Percentiles rank a stretch among this genome's conserved stretches.
Evolutionary conservation across 2,329 filamentous ascomycete species (phyloP).

Genomic region (Monilinia fructigena): DNA sequence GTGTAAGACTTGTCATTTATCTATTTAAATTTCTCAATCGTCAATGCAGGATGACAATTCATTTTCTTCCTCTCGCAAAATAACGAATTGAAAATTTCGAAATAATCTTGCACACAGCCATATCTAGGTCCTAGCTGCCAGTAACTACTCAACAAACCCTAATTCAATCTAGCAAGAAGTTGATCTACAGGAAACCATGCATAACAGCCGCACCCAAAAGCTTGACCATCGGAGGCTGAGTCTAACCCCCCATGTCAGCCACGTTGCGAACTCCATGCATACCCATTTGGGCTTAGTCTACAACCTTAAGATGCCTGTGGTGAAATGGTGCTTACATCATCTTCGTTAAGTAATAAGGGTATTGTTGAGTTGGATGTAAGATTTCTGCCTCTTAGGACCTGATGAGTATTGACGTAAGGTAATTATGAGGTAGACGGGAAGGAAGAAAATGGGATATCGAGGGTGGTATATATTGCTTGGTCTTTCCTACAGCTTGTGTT

Average conservation of each 20-base stretch:
- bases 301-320: neutral
- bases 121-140: neutral
- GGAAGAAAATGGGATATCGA: neutral
- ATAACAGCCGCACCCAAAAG: neutral
- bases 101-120: neutral
- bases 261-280: slow-evolving; percentile 12
- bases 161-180: slow-evolving; percentile 1
- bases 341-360: neutral
- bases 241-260: slow-evolving; percentile 6
- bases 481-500: neutral
- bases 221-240: slow-evolving; percentile 14
- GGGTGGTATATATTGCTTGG: slow-evolving; percentile 3
- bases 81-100: neutral
- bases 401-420: too few species aligned
- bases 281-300: neutral
- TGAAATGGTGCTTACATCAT: neutral
- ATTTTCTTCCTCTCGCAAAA: neutral
- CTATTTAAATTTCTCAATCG: neutral
- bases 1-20: neutral
- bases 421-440: neutral
- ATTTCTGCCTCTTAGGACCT: neutral
- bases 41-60: neutral
- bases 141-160: neutral
- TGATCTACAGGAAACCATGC: neutral
- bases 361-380: neutral